Conservation (phyloP, 179 eudicot species). For the Beta corolliflora region DNA sequence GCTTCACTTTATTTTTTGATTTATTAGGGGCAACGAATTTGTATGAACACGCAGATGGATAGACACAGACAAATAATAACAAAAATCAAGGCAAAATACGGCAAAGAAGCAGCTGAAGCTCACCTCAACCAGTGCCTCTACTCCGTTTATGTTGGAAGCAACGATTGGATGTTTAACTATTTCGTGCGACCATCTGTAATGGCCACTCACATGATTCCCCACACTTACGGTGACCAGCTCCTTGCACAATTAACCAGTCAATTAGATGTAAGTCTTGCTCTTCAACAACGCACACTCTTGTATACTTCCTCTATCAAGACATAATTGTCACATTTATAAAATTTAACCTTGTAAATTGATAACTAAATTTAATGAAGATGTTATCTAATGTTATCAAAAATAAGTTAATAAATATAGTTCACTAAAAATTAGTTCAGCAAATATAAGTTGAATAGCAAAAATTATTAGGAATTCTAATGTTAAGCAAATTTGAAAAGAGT, state of each 20-base stretch:
- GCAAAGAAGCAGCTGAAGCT: neutral
- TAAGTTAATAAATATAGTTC: too few species aligned
- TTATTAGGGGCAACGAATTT: slow-evolving; percentile 20
- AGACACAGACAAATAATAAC: slow-evolving; percentile 16
- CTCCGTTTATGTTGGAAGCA: slow-evolving; percentile 35
- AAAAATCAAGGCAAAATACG: neutral
- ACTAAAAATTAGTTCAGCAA: too few species aligned
- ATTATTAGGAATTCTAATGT: too few species aligned
- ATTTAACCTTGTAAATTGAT: neutral
- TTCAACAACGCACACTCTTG: neutral
- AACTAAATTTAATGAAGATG: too few species aligned
- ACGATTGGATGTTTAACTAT: slow-evolving; percentile 41
- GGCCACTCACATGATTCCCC: slow-evolving; percentile 7
- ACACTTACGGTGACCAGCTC: slow-evolving; percentile 21
- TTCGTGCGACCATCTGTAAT: neutral
- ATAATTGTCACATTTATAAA: neutral
- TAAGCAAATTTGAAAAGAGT: too few species aligned
- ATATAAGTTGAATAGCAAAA: too few species aligned
- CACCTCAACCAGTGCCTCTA: slow-evolving; percentile 29
- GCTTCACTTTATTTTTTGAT: neutral
- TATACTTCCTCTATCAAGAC: neutral
- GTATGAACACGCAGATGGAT: slow-evolving; percentile 28
- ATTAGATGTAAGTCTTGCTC: slow-evolving; percentile 15
- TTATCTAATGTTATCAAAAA: too few species aligned
- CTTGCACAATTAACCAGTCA: slow-evolving; percentile 21